Percentiles rank a stretch among this genome's conserved stretches.
Conservation (phyloP, 768 basidiomycete species). For the Boletus huronensis region DNA sequence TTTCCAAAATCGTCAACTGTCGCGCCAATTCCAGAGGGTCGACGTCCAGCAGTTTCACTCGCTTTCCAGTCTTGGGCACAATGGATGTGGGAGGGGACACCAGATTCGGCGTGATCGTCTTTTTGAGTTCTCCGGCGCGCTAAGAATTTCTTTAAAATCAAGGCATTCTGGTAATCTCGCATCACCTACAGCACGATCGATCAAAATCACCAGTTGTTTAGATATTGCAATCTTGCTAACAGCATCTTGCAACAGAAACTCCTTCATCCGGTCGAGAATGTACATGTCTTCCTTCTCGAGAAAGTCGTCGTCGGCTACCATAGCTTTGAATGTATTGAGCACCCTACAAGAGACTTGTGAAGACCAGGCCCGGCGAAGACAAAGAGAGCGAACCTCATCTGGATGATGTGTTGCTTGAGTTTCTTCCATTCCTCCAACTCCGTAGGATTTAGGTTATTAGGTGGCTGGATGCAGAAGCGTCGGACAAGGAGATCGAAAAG, state of each 20-base stretch:
- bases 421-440: slow-evolving; percentile 79
- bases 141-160: slow-evolving; percentile 25
- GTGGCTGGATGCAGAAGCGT: slow-evolving; percentile 77
- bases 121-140: slow-evolving; percentile 55
- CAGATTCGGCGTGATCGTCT: slow-evolving; percentile 51
- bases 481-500: slow-evolving; percentile 77
- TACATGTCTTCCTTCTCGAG: slow-evolving; percentile 84
- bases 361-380: not conserved
- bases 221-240: slow-evolving; percentile 65
- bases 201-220: slow-evolving; percentile 67
- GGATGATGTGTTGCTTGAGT: slow-evolving; percentile 83
- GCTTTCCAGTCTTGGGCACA: slow-evolving; percentile 64
- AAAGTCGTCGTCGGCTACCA: slow-evolving; percentile 81
- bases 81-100: slow-evolving; percentile 74
- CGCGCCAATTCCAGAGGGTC: slow-evolving; percentile 88
- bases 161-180: not conserved
- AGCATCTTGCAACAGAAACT: slow-evolving; percentile 67
- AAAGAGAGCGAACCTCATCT: slow-evolving; percentile 62
- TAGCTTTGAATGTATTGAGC: slow-evolving; percentile 84
- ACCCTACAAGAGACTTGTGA: slow-evolving; percentile 43
- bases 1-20: slow-evolving; percentile 91
- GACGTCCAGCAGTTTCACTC: slow-evolving; percentile 80
- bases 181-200: slow-evolving; percentile 73
- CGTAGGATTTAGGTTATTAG: slow-evolving; percentile 53
- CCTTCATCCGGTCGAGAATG: slow-evolving; percentile 78